Conservation (phyloP, 2,329 filamentous ascomycete genomes). For the Calycina herbarum region DNA sequence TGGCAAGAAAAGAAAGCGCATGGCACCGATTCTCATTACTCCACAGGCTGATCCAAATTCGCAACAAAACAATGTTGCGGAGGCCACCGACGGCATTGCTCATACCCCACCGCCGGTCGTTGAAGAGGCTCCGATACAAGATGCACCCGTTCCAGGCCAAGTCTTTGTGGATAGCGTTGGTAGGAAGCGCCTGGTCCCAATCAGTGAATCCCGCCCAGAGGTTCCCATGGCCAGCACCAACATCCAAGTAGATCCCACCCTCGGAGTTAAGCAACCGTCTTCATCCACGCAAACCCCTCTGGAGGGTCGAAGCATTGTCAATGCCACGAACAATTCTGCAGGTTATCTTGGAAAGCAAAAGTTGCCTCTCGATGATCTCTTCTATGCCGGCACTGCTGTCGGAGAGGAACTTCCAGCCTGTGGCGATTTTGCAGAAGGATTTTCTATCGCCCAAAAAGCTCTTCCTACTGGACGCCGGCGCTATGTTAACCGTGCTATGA, state of each 20-base stretch:
- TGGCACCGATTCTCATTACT: slow-evolving; percentile 36
- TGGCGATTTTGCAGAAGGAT: slow-evolving; percentile 25
- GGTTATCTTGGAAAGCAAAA: slow-evolving; percentile 43
- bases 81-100: slow-evolving; percentile 28
- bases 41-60: slow-evolving; percentile 6
- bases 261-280: not conserved
- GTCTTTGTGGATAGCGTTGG: slow-evolving; percentile 26
- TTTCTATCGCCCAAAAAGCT: slow-evolving; percentile 24
- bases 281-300: not conserved
- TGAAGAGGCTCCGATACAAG: not conserved
- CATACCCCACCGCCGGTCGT: not conserved
- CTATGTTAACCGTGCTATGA: slow-evolving; percentile 46
- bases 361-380: slow-evolving; percentile 43
- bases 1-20: slow-evolving; percentile 37
- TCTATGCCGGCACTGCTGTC: slow-evolving; percentile 39
- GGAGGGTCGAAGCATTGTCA: slow-evolving; percentile 8
- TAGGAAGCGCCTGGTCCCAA: slow-evolving; percentile 27
- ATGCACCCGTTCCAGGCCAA: slow-evolving; percentile 20
- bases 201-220: slow-evolving; percentile 12
- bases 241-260: not conserved
- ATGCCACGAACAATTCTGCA: slow-evolving; percentile 14
- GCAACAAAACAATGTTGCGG: slow-evolving; percentile 29
- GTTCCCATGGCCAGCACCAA: not conserved
- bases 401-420: slow-evolving; percentile 34
- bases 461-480: slow-evolving; percentile 47